Base-by-base conservation (phyloP, 805 yeast genomes). In the Candida ipomoeae region DNA sequence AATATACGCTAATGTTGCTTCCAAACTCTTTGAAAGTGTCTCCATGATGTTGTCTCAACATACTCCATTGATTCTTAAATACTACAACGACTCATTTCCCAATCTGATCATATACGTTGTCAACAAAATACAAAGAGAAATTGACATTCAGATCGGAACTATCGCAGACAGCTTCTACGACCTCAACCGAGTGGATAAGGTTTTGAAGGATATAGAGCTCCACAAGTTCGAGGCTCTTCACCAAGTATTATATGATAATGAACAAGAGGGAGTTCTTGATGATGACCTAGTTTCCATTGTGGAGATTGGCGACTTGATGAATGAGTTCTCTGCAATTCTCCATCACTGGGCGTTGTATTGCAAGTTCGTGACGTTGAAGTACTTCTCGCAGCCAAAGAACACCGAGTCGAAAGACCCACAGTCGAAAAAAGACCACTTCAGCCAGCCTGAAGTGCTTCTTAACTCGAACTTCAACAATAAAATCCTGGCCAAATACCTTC, bases 111-210 rank as follows among this genome's bases (percentile, higher is more conserved):
- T 77, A 2, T 76, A 77, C 33, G 90, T 92, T 8, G 76, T 91
- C 57, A 81, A 79, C 17, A 80, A 80, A 45, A 84, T 94, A 32
- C 96, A 92, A 67, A 73, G 80, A 45, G 99, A 94, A 62, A 84
- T 94, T 31, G 99, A 94, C 62, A 75, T 91, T n/a, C 99, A 94
- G 62, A 85, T 92, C 23, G 95, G 96, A 0, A 73, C 94, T 40
- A 87, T 94, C 3, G 75, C 87, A 48, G 98, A 92, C 65, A 87
- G 94, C 0, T 89, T 88, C 61, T 80, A 84, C 70, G 97, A 91
- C 58, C 77, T 81, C 29, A 78, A 88, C 55, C 74, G 83, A 26
- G 61, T 90, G 3, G 83, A 77, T 29, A 75, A 79, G 52, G 62
- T 78, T 7, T 57, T 87, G 21, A 74, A 75, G 49, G 88, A 84